Percentiles rank a stretch among this genome's conserved stretches.
Evolutionary conservation across 1,284 basidiomycete species (phyloP).

Genomic region (Cryptococcus neoformans): DNA sequence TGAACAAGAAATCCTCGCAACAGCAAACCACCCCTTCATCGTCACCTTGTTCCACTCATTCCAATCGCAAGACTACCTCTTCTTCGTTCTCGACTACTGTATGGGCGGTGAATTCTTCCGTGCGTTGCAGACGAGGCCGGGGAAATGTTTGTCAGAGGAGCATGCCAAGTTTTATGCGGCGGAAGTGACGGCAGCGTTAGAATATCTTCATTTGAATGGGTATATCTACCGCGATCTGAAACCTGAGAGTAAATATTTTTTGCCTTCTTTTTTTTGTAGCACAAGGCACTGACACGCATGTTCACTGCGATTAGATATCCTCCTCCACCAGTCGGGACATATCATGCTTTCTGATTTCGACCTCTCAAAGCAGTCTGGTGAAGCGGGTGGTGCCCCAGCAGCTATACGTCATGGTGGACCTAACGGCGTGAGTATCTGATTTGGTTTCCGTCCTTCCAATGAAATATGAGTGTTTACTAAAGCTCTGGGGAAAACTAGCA

Average conservation of each 20-base stretch:
- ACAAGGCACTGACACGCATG: background rate
- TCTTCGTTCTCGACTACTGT: constrained; percentile 99
- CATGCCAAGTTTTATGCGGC: constrained; percentile 97
- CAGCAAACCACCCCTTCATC: constrained; percentile 96
- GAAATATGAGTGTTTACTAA: constrained; percentile 4
- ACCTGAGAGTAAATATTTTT: constrained; percentile 80
- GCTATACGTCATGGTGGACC: constrained; percentile 82
- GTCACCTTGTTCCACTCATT: constrained; percentile 97
- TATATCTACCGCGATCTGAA: constrained; percentile 99
- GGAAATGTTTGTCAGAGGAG: constrained; percentile 93
- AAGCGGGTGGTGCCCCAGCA: constrained; percentile 81
- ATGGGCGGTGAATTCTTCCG: constrained; percentile 99
- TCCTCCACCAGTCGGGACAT: constrained; percentile 97
- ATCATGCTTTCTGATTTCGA: constrained; percentile 99
- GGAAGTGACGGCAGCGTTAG: constrained; percentile 95
- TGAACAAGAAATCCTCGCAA: constrained; percentile 94
- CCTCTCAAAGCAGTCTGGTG: constrained; percentile 90
- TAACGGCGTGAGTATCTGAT: constrained; percentile 68
- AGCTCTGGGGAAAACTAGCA: constrained; percentile 3
- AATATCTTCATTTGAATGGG: constrained; percentile 98
- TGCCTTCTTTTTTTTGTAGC: background rate
- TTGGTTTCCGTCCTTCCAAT: background rate
- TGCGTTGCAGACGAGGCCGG: constrained; percentile 88
- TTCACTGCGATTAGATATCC: constrained; percentile 64
- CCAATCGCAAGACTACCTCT: constrained; percentile 94